A percentile compares a stretch with the other conserved stretches of the same genome.
Evolutionary conservation across 441 rosid species (phyloP).

Genomic region (Bocquillonia castaneifolia): DNA sequence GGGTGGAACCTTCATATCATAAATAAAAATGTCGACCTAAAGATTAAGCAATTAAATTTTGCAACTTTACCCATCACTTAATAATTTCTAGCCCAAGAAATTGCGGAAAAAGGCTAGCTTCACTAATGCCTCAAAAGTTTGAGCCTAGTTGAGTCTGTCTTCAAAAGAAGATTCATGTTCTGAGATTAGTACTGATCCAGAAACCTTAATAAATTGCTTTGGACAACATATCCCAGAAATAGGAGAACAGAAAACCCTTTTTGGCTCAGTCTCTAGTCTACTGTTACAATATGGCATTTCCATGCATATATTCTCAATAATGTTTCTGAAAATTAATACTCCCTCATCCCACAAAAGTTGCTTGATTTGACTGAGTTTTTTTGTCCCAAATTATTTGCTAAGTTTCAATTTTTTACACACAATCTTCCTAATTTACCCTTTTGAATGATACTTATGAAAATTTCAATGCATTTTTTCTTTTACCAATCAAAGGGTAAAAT

Average conservation of each 20-base stretch:
- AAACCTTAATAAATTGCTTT: neutral
- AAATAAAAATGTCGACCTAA: neutral
- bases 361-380: too few relatives aligned
- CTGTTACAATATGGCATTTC: neutral
- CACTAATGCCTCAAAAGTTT: neutral
- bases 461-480: too few relatives aligned
- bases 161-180: conserved; percentile 4
- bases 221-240: neutral
- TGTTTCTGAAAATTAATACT: too few relatives aligned
- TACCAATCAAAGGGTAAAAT: too few relatives aligned
- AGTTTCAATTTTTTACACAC: too few relatives aligned
- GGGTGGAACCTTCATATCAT: too few relatives aligned
- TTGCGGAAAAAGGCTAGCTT: neutral
- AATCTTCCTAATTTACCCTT: too few relatives aligned
- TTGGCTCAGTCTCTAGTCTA: neutral
- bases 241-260: neutral
- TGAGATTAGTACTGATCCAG: neutral
- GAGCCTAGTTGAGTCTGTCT: neutral
- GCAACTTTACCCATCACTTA: neutral
- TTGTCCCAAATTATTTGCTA: too few relatives aligned
- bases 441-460: too few relatives aligned
- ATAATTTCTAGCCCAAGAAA: neutral
- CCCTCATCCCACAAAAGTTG: too few relatives aligned
- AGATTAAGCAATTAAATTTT: neutral
- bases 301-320: too few relatives aligned